Base-by-base conservation (phyloP, 257 asterid genomes). In the Galeopsis tetrahit region DNA sequence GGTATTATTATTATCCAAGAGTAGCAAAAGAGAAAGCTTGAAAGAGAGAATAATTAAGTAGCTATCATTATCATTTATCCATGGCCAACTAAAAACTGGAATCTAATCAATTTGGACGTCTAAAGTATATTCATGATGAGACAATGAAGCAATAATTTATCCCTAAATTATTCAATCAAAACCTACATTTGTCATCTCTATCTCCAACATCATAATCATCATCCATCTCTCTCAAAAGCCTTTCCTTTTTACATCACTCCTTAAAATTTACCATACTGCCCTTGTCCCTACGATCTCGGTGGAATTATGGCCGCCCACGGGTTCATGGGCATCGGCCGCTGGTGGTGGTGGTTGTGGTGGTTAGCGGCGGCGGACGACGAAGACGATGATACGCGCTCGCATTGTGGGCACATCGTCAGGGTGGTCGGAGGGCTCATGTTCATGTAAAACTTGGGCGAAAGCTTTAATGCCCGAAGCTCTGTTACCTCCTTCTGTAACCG, bases 341-440 rank as follows among this genome's bases (percentile, higher is more conserved):
- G 93, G 55, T 61, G 84, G 51, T 71, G 82, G 28, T 21, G 28
- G 1, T 21, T 21, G 28, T 21, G 40, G 75, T 67, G 74, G 71
- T 39, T 67, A 81, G 58, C 61, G 83, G 85, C 31, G 55, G 85
- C 11, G 4, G 84, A 73, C 0, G 86, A 76, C 0, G 88, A 69
- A 0, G 98, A 79, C 15, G 78, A 87, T 1, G 90, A 85, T 7
- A 91, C 96, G 5, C 96, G 96, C 82, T 95, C 95, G 68, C 99
- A 95, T 38, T 91, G 96, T 1, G 98, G 98, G 78, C 99, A 95
- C 98, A 92, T 92, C 63, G 94, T 87, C 34, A 92, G 96, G 71
- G 99, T 92, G 62, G 98, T 89, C 4, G 99, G 97, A 15, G 99
- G 98, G 77, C 83, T 88, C 98, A 90, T 86, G 71, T 92, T 91